Base-by-base conservation (phyloP, 2,329 filamentous ascomycete species). In the Teratosphaeria viscida region DNA sequence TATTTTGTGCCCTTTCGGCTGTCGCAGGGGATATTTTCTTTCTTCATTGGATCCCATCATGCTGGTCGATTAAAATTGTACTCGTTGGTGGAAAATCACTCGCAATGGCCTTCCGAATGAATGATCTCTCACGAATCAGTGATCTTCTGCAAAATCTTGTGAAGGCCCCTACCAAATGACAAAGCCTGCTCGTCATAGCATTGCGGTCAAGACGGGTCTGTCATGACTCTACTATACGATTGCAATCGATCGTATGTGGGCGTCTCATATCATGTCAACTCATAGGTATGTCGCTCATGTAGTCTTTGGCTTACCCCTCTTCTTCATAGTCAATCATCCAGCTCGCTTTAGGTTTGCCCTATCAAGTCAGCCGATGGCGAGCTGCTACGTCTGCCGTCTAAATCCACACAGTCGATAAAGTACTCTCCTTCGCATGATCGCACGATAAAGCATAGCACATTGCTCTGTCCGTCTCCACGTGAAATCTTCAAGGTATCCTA, bases 1-100 rank as follows among this genome's bases (percentile, higher is more conserved):
- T 3, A 68, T 63, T 19, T 67, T 68, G 56, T 74, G 69, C 52
- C 70, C 69, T 37, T 57, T 60, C 3, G 72, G 73, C 55, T 68
- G 67, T 52, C 69, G 70, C 1, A 74, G 14, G 32, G 52, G 32
- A 32, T 54, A 35, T 29, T n/a, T 27, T 35, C 52, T 54, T 14
- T 54, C 52, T 49, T 49, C 43, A 6, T 23, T 49, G 2, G 19
- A 6, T 19, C 19, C 16, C 8, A n/a, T 6, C 43, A 49, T 49
- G 43, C 19, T n/a, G 2, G 43, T n/a, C 43, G 4, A 4, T 49
- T 16, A 23, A 2, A 12, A 39, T 12, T 29, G 29, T 29, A 29
- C 29, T 6, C 29, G 29, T 6, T 29, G 4, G 29, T 29, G 29
- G 6, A 29, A 4, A 6, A 29, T 29, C 29, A 29, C 29, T 29